Conservation (phyloP, 2,329 filamentous ascomycete genomes). For the Fusarium neocosmosporiellum region DNA sequence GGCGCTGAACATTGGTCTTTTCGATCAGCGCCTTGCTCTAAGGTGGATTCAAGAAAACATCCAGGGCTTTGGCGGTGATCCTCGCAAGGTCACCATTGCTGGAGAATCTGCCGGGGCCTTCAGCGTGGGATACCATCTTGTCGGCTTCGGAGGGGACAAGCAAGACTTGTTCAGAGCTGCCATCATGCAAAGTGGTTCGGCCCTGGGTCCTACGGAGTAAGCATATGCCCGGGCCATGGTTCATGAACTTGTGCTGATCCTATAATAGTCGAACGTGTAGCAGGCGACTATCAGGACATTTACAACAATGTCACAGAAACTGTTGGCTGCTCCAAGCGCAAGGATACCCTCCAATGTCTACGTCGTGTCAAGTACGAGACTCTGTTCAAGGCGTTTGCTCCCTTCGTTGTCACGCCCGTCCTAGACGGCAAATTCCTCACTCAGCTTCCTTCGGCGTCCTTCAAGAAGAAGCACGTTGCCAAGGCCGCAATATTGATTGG, state of each 20-base stretch:
- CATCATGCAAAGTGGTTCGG: not conserved
- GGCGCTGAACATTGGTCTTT: not conserved
- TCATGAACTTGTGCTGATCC: not conserved
- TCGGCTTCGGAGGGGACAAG: not conserved
- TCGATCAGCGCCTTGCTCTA: not conserved
- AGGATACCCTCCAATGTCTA: not conserved
- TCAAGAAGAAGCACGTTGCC: not conserved
- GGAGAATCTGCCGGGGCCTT: not conserved
- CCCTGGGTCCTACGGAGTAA: not conserved
- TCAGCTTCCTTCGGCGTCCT: not conserved
- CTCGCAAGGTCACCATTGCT: not conserved
- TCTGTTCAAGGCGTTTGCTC: not conserved
- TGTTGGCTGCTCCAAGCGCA: not conserved
- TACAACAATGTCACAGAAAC: not conserved
- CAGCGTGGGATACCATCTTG: not conserved
- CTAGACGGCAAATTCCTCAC: not conserved
- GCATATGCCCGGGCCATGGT: not conserved
- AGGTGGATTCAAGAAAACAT: not conserved
- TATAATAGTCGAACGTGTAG: not conserved
- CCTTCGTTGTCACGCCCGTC: not conserved
- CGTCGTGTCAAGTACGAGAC: not conserved
- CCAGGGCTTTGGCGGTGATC: not conserved
- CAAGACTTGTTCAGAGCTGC: not conserved
- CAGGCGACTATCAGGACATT: not conserved
- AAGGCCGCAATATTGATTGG: not conserved